These are phyloP conservation scores for Misopates orontium DNA, from an alignment of 257 asterid genomes.

Conservation along the genomic window DNA sequence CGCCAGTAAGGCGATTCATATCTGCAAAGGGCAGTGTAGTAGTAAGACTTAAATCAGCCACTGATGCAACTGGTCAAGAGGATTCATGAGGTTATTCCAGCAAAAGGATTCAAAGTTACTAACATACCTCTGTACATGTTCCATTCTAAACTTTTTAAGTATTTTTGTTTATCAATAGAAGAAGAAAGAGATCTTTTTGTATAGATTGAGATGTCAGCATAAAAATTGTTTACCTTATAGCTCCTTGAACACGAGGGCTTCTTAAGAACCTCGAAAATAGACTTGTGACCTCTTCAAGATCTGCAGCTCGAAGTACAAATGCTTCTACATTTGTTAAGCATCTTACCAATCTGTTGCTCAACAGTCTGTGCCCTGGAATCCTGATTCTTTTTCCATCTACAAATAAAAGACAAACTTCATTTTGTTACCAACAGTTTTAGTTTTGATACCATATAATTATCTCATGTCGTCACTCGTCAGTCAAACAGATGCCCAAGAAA, in stretches of 20 bases:
- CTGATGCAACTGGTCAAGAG: neutral
- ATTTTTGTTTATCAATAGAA: neutral
- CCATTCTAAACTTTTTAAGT: too few relatives aligned
- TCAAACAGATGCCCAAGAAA: too few relatives aligned
- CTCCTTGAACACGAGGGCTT: constrained; percentile 81
- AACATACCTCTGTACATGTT: too few relatives aligned
- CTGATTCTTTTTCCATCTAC: constrained; percentile 64
- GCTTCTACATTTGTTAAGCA: constrained; percentile 86
- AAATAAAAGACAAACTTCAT: neutral
- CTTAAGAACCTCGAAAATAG: constrained; percentile 75
- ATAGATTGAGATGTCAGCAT: neutral
- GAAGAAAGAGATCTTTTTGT: too few relatives aligned
- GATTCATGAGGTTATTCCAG: neutral
- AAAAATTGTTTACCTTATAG: constrained; percentile 59
- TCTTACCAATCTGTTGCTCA: constrained; percentile 67
- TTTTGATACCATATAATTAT: too few relatives aligned
- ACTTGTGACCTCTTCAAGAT: constrained; percentile 83
- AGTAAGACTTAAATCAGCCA: neutral
- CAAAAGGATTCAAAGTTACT: too few relatives aligned
- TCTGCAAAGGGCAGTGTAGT: constrained; percentile 30
- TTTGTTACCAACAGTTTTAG: neutral
- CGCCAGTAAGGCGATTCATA: constrained; percentile 85
- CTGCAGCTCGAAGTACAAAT: constrained; percentile 67
- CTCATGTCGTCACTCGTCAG: too few relatives aligned
- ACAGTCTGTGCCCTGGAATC: constrained; percentile 61